Base-by-base conservation (phyloP, 129 eudicot species). In the Tagetes erecta region DNA sequence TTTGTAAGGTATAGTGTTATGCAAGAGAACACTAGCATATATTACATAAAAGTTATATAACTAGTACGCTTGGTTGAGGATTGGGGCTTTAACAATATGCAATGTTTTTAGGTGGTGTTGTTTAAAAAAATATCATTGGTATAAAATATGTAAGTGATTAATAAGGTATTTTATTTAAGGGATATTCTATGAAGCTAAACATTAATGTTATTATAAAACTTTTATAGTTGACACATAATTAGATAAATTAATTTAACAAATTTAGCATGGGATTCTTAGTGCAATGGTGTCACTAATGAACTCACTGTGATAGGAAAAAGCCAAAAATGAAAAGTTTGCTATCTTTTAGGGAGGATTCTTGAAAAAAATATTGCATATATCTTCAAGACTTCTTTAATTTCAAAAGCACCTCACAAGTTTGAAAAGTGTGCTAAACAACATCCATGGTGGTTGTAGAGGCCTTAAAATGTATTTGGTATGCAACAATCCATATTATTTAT, bases 381-480 rank as follows among this genome's bases (percentile, higher is more conserved):
- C 40, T 50, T 49, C 53, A 31, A 8, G 42, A 64, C 2, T 71
- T 53, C 27, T 65, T 79, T 72, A 35, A 79, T 71, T 67, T 59
- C 64, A 65, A 67, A 66, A 55, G 83, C 74, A 72, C 78, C 83
- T 78, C 79, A 79, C 83, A 79, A 72, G 83, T 73, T 79, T 72
- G 83, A 79, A 72, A 72, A 55, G 30, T 79, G 74, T 67, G 78
- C 79, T 79, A 79, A 72, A 73, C 69, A 72, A 79, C 83, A 72
- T 66, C 37, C 52, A 72, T 66, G 74, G 73, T 79, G 74, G 83
- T 79, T 79, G 68, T 30, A 27, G 27, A 78, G 69, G 31, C 69
- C 74, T 56, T 64, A 42, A 53, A 79, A 72, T 72, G 83, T 55
- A 79, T 79, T 79, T 64, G 83, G 83, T 79, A 73, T 55, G 38